A percentile compares a stretch with the other conserved stretches of the same genome.
phyloP scores from a whole-genome alignment of 176 grass and related monocot genomes.

The Cenchrus fungigraminus region DNA sequence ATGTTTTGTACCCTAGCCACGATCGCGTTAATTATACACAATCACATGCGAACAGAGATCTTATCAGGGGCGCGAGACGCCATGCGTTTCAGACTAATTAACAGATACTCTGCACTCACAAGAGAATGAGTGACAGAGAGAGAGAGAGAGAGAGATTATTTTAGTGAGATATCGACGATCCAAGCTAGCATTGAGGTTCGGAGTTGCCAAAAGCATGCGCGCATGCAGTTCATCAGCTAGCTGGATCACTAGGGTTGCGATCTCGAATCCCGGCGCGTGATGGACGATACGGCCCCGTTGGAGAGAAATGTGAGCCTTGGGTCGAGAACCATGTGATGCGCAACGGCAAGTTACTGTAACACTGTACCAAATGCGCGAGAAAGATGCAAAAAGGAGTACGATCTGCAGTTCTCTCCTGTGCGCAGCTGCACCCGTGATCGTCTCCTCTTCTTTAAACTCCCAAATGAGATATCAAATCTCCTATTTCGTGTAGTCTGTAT shows the following conservation, averaged over 20 bases:
- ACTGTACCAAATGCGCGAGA: neutral
- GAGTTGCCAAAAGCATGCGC: too few species aligned
- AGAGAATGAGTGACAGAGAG: too few species aligned
- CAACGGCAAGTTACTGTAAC: neutral
- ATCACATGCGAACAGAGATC: neutral
- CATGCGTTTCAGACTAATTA: too few species aligned
- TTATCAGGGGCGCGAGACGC: too few species aligned
- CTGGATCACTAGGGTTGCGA: neutral
- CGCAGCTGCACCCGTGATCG: neutral
- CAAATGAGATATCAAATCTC: too few species aligned
- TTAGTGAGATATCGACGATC: too few species aligned
- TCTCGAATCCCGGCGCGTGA: neutral
- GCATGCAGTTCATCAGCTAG: neutral
- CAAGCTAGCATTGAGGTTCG: too few species aligned
- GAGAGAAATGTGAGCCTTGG: neutral
- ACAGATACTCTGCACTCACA: too few species aligned
- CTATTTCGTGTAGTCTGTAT: too few species aligned
- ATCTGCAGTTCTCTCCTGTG: too few species aligned
- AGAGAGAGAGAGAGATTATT: too few species aligned
- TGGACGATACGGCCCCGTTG: neutral
- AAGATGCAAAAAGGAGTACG: neutral
- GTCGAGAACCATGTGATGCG: conserved; percentile 39
- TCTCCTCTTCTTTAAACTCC: neutral
- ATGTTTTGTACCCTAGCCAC: neutral
- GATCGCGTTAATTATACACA: neutral